Conservation (phyloP, 345 rosid genomes). For the Cardamine chenopodiifolia region DNA sequence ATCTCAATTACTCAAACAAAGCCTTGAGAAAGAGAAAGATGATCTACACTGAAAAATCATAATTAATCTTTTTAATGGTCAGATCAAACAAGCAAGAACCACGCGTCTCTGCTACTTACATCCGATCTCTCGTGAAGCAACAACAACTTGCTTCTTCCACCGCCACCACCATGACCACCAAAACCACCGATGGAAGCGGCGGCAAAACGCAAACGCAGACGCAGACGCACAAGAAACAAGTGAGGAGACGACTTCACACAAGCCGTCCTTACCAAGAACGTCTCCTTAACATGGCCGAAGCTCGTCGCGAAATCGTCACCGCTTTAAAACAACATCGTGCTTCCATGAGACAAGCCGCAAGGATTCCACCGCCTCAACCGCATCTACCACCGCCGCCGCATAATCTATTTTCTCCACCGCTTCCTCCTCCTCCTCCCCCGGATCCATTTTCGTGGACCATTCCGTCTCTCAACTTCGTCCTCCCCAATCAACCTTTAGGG, state of each 20-base stretch:
- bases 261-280: conserved; percentile 94
- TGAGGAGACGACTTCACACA: conserved; percentile 92
- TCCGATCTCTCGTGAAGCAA: conserved; percentile 39
- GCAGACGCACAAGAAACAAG: conserved; percentile 81
- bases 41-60: conserved; percentile 1
- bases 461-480: conserved; percentile 50
- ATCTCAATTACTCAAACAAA: conserved; percentile 25
- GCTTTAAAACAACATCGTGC: conserved; percentile 93
- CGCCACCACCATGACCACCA: conserved; percentile 41
- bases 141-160: conserved; percentile 59
- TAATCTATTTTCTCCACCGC: conserved; percentile 37
- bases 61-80: conserved; percentile 9
- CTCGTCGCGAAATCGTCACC: conserved; percentile 94
- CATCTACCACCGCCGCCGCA: conserved; percentile 44
- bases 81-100: conserved; percentile 33
- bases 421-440: conserved; percentile 42
- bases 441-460: conserved; percentile 50
- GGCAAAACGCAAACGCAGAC: conserved; percentile 46
- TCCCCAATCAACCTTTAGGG: conserved; percentile 74
- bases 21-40: conserved; percentile 13
- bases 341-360: conserved; percentile 78
- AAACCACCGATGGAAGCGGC: conserved; percentile 25
- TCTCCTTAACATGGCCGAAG: conserved; percentile 98
- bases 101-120: conserved; percentile 31
- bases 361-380: conserved; percentile 46